Base-by-base conservation (phyloP, 2,329 filamentous ascomycete genomes). In the Rasamsonia emersonii region DNA sequence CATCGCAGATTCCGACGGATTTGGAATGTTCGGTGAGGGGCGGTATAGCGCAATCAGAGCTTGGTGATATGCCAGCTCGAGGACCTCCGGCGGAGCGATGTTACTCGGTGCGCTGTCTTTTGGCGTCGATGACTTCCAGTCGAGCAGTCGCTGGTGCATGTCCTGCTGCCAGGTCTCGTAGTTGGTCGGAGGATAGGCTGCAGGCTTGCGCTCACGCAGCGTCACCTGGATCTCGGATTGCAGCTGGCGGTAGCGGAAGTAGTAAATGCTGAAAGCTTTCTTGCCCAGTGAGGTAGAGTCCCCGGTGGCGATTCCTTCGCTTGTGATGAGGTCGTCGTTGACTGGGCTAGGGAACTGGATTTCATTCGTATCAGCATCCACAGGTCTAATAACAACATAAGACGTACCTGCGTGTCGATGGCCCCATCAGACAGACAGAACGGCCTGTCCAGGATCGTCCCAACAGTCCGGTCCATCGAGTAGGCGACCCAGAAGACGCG, bases 201-300 rank as follows among this genome's bases (percentile, higher is more conserved):
- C 25, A 16, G 25, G 25, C 18, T 10, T 5, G 13, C 5, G 11
- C n/a, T 27, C 25, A n/a, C n/a, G 25, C 9, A 27, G 25, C 10
- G 25, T 27, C 8, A 5, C 18, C 18, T 27, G 25, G 11, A 27
- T 27, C 14, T 27, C 25, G 13, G 25, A 27, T 17, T 27, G 25
- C 8, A 27, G 25, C 11, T 27, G 25, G n/a, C 25, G 25, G 25
- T 27, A 27, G 9, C 25, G 25, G 14, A 27, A 27, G 13, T 27
- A 27, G 11, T 27, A 17, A 27, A 27, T 14, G n/a, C 25, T 27
- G n/a, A 27, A 27, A 3, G 25, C 25, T 27, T 27, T 27, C 14
- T 27, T 27, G 9, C 25, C 11, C 8, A 27, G 16, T 5, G 25
- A 14, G 13, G 14, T 17, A 10, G 13, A 3, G 16, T 27, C 25